These are phyloP conservation scores for Suhomyces coccinellae DNA, from an alignment of 1,139 yeast species.

Conservation along the genomic window DNA sequence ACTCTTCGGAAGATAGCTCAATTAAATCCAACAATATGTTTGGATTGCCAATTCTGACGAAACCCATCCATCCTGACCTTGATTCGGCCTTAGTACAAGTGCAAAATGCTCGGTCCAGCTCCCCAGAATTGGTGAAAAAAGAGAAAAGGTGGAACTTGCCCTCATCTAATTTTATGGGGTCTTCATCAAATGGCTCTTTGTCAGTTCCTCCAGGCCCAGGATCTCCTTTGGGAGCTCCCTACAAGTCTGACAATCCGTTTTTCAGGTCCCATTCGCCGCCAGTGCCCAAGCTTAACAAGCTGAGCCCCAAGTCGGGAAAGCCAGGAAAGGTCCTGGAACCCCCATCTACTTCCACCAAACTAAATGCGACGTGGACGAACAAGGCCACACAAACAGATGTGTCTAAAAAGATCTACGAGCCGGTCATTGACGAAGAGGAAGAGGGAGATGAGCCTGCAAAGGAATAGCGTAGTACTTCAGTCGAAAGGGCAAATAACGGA, in stretches of 20 bases:
- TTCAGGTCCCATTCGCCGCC: constrained; percentile 41
- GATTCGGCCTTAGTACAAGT: constrained; percentile 14
- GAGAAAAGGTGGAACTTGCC: constrained; percentile 19
- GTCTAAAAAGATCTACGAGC: constrained; percentile 18
- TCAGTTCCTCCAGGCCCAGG: background rate
- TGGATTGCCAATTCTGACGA: constrained; percentile 20
- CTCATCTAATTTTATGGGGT: background rate
- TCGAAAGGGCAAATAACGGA: no score
- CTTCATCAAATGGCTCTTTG: constrained; percentile 2
- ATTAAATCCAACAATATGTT: constrained; percentile 14
- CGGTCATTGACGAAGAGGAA: constrained; percentile 31
- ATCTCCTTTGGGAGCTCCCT: constrained; percentile 7
- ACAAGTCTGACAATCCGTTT: constrained; percentile 12
- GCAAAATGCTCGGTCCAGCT: constrained; percentile 19
- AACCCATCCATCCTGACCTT: constrained; percentile 11
- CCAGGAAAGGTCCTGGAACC: constrained; percentile 13
- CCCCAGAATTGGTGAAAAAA: constrained; percentile 23
- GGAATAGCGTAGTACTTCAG: background rate
- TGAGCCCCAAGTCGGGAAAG: constrained; percentile 14
- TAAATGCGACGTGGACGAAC: constrained; percentile 3
- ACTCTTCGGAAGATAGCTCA: constrained; percentile 41
- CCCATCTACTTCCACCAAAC: background rate
- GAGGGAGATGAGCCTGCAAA: constrained; percentile 19
- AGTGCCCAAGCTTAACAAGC: constrained; percentile 25
- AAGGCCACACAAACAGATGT: constrained; percentile 9